phyloP scores from a whole-genome alignment of 176 grass and related monocot genomes.

The Thalia dealbata region DNA sequence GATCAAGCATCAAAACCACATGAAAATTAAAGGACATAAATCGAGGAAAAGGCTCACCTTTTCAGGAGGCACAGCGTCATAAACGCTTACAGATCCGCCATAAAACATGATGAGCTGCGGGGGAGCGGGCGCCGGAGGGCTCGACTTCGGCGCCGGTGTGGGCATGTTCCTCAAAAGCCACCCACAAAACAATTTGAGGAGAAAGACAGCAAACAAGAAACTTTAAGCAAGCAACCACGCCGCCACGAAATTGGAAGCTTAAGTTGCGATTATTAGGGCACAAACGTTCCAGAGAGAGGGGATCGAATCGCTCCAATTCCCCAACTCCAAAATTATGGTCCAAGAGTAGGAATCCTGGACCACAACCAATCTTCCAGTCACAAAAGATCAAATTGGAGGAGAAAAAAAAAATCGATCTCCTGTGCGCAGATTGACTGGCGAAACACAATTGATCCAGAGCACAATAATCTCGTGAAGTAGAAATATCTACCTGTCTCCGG shows the following conservation, averaged over 20 bases:
- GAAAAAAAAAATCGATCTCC: not conserved
- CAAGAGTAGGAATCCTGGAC: not conserved
- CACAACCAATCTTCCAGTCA: not conserved
- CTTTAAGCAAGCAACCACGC: not conserved
- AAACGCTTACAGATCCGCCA: slow-evolving; percentile 76
- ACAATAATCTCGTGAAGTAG: not conserved
- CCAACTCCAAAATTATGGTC: not conserved
- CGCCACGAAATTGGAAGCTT: not conserved
- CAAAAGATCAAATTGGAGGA: not conserved
- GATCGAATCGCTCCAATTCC: not conserved
- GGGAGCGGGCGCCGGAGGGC: not conserved
- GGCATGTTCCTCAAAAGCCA: not conserved
- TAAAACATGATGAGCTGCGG: slow-evolving; percentile 94
- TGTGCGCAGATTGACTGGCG: not conserved
- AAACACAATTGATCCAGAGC: not conserved
- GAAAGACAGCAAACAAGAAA: not conserved
- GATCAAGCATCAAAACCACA: not conserved
- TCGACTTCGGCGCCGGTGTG: not conserved
- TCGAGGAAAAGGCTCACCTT: slow-evolving; percentile 30
- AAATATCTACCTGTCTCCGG: not conserved
- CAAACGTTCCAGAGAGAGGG: not conserved
- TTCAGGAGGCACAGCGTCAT: slow-evolving; percentile 58
- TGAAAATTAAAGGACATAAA: not conserved
- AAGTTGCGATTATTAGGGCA: not conserved
- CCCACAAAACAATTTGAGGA: not conserved